These are phyloP conservation scores for Baffinella frigidus DNA, from an alignment of 208 protist genomes.

Conservation along the genomic window DNA sequence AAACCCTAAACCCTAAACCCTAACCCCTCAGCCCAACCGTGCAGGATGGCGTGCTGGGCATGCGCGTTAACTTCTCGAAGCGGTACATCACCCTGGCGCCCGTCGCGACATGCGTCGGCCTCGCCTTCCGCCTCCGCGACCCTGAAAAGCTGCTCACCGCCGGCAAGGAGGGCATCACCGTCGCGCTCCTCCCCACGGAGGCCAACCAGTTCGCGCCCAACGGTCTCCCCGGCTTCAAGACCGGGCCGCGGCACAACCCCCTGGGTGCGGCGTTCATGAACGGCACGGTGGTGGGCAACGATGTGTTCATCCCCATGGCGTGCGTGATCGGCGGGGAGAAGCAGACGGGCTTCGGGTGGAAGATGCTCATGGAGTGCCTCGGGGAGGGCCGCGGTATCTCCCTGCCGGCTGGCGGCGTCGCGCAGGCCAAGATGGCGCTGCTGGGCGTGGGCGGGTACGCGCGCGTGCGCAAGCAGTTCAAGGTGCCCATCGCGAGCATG, in stretches of 20 bases:
- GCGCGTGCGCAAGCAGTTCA: conserved; percentile 72
- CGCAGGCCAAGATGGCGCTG: not conserved
- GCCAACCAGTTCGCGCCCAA: conserved; percentile 30
- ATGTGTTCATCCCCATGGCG: conserved; percentile 70
- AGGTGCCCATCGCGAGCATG: conserved; percentile 70
- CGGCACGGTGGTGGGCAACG: conserved; percentile 66
- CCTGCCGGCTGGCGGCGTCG: conserved; percentile 57
- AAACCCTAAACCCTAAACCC: no score
- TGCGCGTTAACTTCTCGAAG: conserved; percentile 62
- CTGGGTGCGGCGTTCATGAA: conserved; percentile 69
- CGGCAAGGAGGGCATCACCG: conserved; percentile 70
- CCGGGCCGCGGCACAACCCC: conserved; percentile 65
- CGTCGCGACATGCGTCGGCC: conserved; percentile 68
- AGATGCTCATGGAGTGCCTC: conserved; percentile 70
- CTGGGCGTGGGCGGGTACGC: conserved; percentile 67
- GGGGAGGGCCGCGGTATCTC: conserved; percentile 69
- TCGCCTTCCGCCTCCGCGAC: conserved; percentile 65
- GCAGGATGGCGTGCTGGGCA: conserved; percentile 61
- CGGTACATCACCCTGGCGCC: conserved; percentile 73
- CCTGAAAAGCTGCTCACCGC: conserved; percentile 37
- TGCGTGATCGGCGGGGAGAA: conserved; percentile 68
- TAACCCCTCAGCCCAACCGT: no score
- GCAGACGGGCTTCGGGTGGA: conserved; percentile 67
- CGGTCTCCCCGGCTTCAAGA: conserved; percentile 59
- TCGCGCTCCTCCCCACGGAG: conserved; percentile 68